These are phyloP conservation scores for Lichtheimia corymbifera DNA, from an alignment of 371 early-diverging fungal genomes.

Conservation along the genomic window DNA sequence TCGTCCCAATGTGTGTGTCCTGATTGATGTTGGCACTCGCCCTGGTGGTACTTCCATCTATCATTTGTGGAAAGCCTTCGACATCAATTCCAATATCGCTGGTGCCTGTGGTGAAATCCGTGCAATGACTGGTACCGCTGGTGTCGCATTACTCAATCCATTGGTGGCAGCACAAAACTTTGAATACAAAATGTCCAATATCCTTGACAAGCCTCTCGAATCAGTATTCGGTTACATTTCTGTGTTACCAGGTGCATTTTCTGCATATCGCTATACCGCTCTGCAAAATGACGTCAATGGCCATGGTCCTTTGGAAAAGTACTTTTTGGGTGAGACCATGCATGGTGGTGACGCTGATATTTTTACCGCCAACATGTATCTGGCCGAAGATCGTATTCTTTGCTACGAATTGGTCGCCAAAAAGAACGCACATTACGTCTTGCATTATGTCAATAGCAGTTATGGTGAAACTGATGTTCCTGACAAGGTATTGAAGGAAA, in stretches of 20 bases:
- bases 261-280: constrained; percentile 91
- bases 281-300: constrained; percentile 71
- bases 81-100: constrained; percentile 80
- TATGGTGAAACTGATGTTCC: constrained; percentile 91
- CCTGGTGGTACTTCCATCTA: constrained; percentile 88
- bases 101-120: constrained; percentile 97
- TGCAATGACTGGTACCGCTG: constrained; percentile 80
- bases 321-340: constrained; percentile 93
- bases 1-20: constrained; percentile 87
- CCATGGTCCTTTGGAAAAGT: constrained; percentile 81
- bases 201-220: constrained; percentile 96
- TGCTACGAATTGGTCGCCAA: constrained; percentile 88
- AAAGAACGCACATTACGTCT: constrained; percentile 63
- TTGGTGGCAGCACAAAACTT: constrained; percentile 91
- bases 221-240: constrained; percentile 97
- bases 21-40: constrained; percentile 94
- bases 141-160: constrained; percentile 76
- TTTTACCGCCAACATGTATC: constrained; percentile 75
- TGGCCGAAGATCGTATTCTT: constrained; percentile 87
- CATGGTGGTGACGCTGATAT: constrained; percentile 74
- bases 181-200: constrained; percentile 93
- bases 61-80: constrained; percentile 93
- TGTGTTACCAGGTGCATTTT: constrained; percentile 96
- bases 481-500: constrained; percentile 26
- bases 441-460: constrained; percentile 68